A percentile compares a stretch with the other conserved stretches of the same genome.
Conservation (phyloP, 371 early-diverging fungal species). For the Lichtheimia ramosa region DNA sequence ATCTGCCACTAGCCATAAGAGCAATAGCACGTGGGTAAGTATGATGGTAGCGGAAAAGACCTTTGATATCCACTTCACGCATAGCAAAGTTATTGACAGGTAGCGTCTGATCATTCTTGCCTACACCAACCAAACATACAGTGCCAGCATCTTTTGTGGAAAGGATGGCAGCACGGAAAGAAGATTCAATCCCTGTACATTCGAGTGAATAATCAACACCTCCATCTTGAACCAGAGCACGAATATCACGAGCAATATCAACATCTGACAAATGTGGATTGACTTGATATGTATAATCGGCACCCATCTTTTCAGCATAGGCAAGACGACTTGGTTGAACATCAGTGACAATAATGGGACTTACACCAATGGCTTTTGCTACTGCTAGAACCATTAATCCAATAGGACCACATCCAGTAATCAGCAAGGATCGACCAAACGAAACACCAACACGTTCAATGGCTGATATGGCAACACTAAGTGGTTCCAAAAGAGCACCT, state of each 20-base stretch:
- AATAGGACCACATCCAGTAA: conserved; percentile 45
- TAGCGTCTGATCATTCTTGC: conserved; percentile 42
- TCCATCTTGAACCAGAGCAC: conserved; percentile 21
- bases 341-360: conserved; percentile 43
- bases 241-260: conserved; percentile 36
- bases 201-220: conserved; percentile 40
- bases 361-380: conserved; percentile 38
- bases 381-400: conserved; percentile 43
- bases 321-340: conserved; percentile 33
- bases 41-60: conserved; percentile 42
- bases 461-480: conserved; percentile 45
- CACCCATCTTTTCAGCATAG: conserved; percentile 26
- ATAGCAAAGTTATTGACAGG: conserved; percentile 51
- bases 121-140: conserved; percentile 43
- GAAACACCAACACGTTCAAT: conserved; percentile 36
- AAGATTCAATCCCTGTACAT: conserved; percentile 46
- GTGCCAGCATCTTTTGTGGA: conserved; percentile 40
- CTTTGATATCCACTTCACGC: conserved; percentile 46
- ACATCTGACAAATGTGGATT: conserved; percentile 17
- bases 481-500: conserved; percentile 43
- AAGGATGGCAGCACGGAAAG: conserved; percentile 45
- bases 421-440: conserved; percentile 39
- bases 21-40: conserved; percentile 45
- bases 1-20: conserved; percentile 29
- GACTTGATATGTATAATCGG: conserved; percentile 19